Evolutionary conservation across 2,329 filamentous ascomycete species (phyloP), one percentile per base, ranked within the genome.

Genomic region (Lasiodiplodia theobromae): DNA sequence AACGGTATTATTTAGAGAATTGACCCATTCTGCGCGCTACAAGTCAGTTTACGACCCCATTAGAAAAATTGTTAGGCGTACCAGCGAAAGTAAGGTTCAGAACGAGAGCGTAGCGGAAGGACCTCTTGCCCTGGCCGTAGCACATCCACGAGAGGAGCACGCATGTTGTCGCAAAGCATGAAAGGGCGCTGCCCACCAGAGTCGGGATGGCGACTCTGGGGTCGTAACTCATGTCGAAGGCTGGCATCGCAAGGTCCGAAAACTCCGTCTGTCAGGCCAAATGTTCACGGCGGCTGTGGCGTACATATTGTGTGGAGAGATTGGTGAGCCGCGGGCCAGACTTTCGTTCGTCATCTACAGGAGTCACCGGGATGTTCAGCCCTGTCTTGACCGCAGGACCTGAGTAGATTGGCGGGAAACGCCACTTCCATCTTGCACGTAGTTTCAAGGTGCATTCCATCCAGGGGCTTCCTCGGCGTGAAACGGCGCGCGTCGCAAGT

Each of bases 1-100:
- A n/a, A 82, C 72, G 3, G 78, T 77, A 71, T 84, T 83, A 73
- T 82, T 82, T 8, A 79, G 69, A 53, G 78, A 78, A 71, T 84
- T 84, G 58, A 82, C 77, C 64, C 77, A 79, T 68, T 82, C 81
- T 82, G 68, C 37, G 62, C 81, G 82, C 58, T 67, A 60, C 68
- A 66, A n/a, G 31, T 52, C 53, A 58, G 44, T 16, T 25, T 11
- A 31, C 21, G 12, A 6, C 7, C 38, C 14, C 37, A 21, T 28
- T 25, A 31, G 14, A n/a, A 23, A 25, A 34, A 5, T 18, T 12
- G 67, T 58, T 12, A 60, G 56, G 57, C 66, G 23, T 70, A 74
- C 73, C 73, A 25, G 73, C 73, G 14, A 75, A 63, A 8, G 72
- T 71, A n/a, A 75, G 72, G 14, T 75, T 75, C 25, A 75, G 37